Percentiles rank a stretch among this genome's conserved stretches.
phyloP scores from a whole-genome alignment of 768 basidiomycete species.

The Rhizopogon roseolus region DNA sequence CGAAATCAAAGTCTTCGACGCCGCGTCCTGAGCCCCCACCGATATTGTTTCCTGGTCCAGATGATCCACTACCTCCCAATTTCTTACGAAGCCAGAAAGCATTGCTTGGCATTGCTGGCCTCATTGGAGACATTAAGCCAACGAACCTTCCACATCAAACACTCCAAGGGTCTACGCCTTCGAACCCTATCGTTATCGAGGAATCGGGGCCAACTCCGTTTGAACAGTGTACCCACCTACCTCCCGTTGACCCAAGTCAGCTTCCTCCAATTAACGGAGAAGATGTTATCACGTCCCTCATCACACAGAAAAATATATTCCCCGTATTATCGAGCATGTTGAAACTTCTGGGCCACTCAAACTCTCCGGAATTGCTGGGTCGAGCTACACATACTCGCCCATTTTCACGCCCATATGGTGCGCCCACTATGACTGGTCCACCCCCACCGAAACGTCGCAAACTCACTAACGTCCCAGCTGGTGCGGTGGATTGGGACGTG shows the following conservation, averaged over 20 bases:
- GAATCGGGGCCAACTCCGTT: slow-evolving; percentile 37
- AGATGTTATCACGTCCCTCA: slow-evolving; percentile 55
- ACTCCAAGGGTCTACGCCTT: slow-evolving; percentile 45
- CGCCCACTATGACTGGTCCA: neutral
- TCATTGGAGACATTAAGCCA: slow-evolving; percentile 63
- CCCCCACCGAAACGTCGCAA: slow-evolving; percentile 54
- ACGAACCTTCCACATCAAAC: slow-evolving; percentile 39
- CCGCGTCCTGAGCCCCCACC: slow-evolving; percentile 48
- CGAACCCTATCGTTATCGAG: slow-evolving; percentile 70
- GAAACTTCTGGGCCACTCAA: slow-evolving; percentile 41
- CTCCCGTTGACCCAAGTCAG: slow-evolving; percentile 13
- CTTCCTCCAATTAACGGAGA: slow-evolving; percentile 49
- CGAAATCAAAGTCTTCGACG: slow-evolving; percentile 34
- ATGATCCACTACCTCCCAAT: slow-evolving; percentile 56
- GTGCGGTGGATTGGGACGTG: slow-evolving; percentile 78
- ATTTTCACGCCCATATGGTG: neutral
- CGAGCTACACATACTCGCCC: slow-evolving; percentile 2
- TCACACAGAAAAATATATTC: slow-evolving; percentile 62
- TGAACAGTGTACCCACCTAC: slow-evolving; percentile 11
- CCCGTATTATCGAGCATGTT: slow-evolving; percentile 61
- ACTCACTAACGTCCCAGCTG: slow-evolving; percentile 67
- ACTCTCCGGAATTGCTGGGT: slow-evolving; percentile 15
- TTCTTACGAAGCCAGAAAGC: slow-evolving; percentile 72
- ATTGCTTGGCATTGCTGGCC: slow-evolving; percentile 66
- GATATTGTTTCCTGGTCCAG: slow-evolving; percentile 59